phyloP scores from a whole-genome alignment of 1,139 yeast species.

The Yamadazyma diospyri region DNA sequence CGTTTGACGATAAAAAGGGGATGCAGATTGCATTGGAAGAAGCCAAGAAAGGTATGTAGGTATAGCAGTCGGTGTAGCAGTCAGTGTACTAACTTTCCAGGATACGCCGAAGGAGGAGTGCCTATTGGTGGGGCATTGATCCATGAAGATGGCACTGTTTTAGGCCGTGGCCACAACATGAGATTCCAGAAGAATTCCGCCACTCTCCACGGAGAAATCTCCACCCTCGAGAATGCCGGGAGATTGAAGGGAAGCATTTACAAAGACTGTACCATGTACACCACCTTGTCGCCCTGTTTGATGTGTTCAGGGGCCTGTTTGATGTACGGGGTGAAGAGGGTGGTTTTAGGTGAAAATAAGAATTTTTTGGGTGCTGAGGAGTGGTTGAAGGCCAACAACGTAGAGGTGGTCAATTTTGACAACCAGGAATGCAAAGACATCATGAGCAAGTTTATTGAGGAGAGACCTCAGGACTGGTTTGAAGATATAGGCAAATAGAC shows the following conservation, averaged over 20 bases:
- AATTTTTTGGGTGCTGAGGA: conserved; percentile 80
- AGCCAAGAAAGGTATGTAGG: conserved; percentile 54
- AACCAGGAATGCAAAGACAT: conserved; percentile 65
- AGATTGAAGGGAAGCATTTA: conserved; percentile 67
- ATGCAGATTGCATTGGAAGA: conserved; percentile 69
- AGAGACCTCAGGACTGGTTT: conserved; percentile 78
- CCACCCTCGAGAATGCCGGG: conserved; percentile 87
- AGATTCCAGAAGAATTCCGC: conserved; percentile 80
- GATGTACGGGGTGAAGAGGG: conserved; percentile 80
- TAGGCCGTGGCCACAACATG: conserved; percentile 87
- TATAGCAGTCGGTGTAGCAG: conserved; percentile 6
- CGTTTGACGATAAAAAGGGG: conserved; percentile 62
- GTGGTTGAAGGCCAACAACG: conserved; percentile 60
- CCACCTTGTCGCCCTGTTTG: conserved; percentile 87
- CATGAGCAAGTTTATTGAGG: conserved; percentile 73
- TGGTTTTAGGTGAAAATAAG: conserved; percentile 83
- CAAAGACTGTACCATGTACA: conserved; percentile 76
- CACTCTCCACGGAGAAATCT: conserved; percentile 86
- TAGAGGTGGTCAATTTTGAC: conserved; percentile 69
- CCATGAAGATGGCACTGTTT: conserved; percentile 69
- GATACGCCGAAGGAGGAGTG: conserved; percentile 81
- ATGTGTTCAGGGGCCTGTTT: conserved; percentile 95
- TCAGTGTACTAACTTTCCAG: conserved; percentile 22
- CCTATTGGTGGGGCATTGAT: conserved; percentile 84
- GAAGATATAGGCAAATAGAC: conserved; percentile 71